A percentile compares a stretch with the other conserved stretches of the same genome.
Evolutionary conservation across 495 filamentous ascomycete species (phyloP).

Genomic region (Alectoria sarmentosa): DNA sequence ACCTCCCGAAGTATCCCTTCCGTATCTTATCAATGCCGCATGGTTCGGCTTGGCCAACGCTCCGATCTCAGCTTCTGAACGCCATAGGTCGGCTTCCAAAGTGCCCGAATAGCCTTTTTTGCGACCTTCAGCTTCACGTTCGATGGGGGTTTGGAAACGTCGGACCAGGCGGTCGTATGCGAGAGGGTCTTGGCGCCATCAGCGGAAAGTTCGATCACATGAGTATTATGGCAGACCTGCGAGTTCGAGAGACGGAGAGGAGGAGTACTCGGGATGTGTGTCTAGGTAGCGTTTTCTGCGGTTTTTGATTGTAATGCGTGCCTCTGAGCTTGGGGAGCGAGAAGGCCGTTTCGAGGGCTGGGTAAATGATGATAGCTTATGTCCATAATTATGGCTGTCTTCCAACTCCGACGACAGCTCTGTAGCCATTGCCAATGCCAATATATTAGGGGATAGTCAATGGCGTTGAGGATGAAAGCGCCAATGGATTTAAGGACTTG

Average conservation of each 20-base stretch:
- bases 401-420: neutral
- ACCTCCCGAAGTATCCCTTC: slow-evolving; percentile 44
- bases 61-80: slow-evolving; percentile 66
- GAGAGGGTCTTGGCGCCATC: slow-evolving; percentile 55
- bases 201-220: slow-evolving; percentile 24
- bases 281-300: slow-evolving; percentile 59
- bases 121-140: slow-evolving; percentile 65
- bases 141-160: slow-evolving; percentile 64
- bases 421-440: neutral
- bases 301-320: slow-evolving; percentile 47
- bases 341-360: neutral
- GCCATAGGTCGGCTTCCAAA: slow-evolving; percentile 61
- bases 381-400: neutral
- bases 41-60: slow-evolving; percentile 51
- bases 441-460: neutral
- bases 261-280: slow-evolving; percentile 56
- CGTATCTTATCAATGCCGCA: slow-evolving; percentile 41
- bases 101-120: slow-evolving; percentile 66
- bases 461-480: neutral
- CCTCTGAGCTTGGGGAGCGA: slow-evolving; percentile 23
- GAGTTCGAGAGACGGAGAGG: slow-evolving; percentile 51
- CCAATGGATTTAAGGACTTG: neutral
- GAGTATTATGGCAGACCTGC: slow-evolving; percentile 44
- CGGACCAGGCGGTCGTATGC: slow-evolving; percentile 75
- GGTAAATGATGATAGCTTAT: neutral